A percentile compares a stretch with the other conserved stretches of the same genome.
These are phyloP conservation scores for Dactylellina parvicollis DNA, from an alignment of 2,329 filamentous ascomycete species.

Conservation along the genomic window DNA sequence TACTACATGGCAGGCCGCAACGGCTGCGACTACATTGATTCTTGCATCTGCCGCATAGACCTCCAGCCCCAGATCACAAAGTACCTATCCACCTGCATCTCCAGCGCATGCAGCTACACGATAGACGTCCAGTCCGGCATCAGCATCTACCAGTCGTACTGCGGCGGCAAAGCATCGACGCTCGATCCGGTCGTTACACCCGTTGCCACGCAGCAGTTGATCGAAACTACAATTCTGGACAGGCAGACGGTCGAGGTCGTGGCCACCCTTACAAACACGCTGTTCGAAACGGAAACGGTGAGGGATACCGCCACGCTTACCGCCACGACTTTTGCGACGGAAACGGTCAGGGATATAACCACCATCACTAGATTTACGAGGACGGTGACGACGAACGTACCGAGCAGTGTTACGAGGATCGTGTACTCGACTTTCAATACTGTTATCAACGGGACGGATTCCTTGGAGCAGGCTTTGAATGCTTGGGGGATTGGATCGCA, in stretches of 20 bases:
- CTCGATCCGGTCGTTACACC: constrained; percentile 21
- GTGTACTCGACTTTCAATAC: constrained; percentile 38
- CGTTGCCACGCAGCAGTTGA: constrained; percentile 28
- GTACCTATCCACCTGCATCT: constrained; percentile 39
- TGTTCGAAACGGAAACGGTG: constrained; percentile 17
- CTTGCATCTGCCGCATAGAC: constrained; percentile 36
- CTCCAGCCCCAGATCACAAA: constrained; percentile 27
- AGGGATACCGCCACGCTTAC: constrained; percentile 27
- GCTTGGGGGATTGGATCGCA: constrained; percentile 21
- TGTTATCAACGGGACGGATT: constrained; percentile 12
- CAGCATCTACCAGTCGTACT: constrained; percentile 47
- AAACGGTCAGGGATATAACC: constrained; percentile 16
- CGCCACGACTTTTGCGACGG: constrained; percentile 9
- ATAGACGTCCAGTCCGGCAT: constrained; percentile 26
- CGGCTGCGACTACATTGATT: constrained; percentile 25
- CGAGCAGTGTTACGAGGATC: constrained; percentile 31
- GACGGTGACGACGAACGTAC: constrained; percentile 24
- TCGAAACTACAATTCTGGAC: constrained; percentile 35
- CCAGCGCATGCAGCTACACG: constrained; percentile 8
- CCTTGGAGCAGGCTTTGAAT: constrained; percentile 23
- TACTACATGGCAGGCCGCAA: constrained; percentile 13
- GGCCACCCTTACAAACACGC: constrained; percentile 19
- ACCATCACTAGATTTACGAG: constrained; percentile 30
- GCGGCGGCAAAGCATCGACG: constrained; percentile 12
- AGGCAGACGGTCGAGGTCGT: constrained; percentile 11